Percentiles rank a stretch among this genome's conserved stretches.
Conservation (phyloP, 2,329 filamentous ascomycete species). For the Pseudocercospora ulei region DNA sequence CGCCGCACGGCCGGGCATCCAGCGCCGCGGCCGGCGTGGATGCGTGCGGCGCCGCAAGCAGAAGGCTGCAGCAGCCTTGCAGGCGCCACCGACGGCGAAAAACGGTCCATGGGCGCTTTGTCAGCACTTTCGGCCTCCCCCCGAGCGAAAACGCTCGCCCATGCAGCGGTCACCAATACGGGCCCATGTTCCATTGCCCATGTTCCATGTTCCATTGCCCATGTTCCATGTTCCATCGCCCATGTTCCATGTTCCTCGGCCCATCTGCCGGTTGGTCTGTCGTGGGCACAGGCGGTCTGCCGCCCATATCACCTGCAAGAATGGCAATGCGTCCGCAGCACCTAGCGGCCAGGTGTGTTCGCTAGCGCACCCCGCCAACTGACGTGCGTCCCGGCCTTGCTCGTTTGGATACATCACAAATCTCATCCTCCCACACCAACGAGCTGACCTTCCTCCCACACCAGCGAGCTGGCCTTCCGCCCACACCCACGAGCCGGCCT, state of each 20-base stretch:
- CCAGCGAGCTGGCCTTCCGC: too few species aligned
- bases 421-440: slow-evolving; percentile 8
- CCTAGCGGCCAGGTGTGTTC: slow-evolving; percentile 6
- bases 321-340: neutral
- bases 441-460: too few species aligned
- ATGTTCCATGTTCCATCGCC: neutral
- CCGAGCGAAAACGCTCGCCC: neutral
- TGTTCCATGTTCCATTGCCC: too few species aligned
- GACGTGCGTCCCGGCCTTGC: too few species aligned
- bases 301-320: slow-evolving; percentile 4
- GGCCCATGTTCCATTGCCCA: neutral
- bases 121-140: neutral
- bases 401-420: slow-evolving; percentile 22
- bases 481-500: too few species aligned
- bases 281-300: slow-evolving; percentile 1
- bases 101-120: slow-evolving; percentile 3
- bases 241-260: slow-evolving; percentile 4
- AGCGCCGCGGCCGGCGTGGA: slow-evolving; percentile 20
- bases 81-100: slow-evolving; percentile 24
- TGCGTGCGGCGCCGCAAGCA: slow-evolving; percentile 18
- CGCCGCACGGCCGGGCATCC: slow-evolving; percentile 12
- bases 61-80: slow-evolving; percentile 29
- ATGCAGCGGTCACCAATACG: slow-evolving; percentile 2
- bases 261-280: slow-evolving; percentile 12
- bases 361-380: slow-evolving; percentile 3